Conservation (phyloP, 2,329 filamentous ascomycete species). For the Curvularia spicifera region DNA sequence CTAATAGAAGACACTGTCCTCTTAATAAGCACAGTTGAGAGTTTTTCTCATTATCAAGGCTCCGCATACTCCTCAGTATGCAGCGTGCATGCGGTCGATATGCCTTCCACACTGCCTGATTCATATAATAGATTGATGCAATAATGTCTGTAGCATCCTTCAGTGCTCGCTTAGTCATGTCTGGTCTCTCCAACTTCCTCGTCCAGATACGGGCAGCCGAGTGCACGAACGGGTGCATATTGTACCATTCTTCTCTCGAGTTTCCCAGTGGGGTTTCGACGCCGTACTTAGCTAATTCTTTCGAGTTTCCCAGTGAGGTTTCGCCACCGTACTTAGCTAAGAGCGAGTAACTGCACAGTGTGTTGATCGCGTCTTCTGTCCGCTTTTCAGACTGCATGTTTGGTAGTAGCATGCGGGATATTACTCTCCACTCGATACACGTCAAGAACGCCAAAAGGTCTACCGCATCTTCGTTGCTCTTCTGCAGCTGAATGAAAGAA, state of each 20-base stretch:
- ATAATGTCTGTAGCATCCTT: no score
- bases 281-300: slow-evolving; percentile 15
- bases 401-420: slow-evolving; percentile 25
- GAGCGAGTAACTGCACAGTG: slow-evolving; percentile 33
- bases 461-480: slow-evolving; percentile 42
- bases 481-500: slow-evolving; percentile 48
- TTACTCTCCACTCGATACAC: slow-evolving; percentile 24
- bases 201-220: slow-evolving; percentile 19
- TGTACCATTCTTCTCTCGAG: slow-evolving; percentile 5
- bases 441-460: slow-evolving; percentile 47
- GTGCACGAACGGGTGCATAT: slow-evolving; percentile 26
- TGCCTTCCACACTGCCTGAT: no score
- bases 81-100: no score
- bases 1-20: no score
- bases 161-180: no score
- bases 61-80: no score
- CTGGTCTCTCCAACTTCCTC: no score
- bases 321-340: slow-evolving; percentile 20
- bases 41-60: no score
- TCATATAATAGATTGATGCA: no score
- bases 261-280: slow-evolving; percentile 8
- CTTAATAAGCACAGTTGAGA: no score
- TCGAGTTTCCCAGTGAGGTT: not conserved
- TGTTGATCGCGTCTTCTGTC: slow-evolving; percentile 30
- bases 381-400: slow-evolving; percentile 11